These are phyloP conservation scores for Blastocystis sp. DNA, from an alignment of 352 stramenopile species.

Conservation along the genomic window DNA sequence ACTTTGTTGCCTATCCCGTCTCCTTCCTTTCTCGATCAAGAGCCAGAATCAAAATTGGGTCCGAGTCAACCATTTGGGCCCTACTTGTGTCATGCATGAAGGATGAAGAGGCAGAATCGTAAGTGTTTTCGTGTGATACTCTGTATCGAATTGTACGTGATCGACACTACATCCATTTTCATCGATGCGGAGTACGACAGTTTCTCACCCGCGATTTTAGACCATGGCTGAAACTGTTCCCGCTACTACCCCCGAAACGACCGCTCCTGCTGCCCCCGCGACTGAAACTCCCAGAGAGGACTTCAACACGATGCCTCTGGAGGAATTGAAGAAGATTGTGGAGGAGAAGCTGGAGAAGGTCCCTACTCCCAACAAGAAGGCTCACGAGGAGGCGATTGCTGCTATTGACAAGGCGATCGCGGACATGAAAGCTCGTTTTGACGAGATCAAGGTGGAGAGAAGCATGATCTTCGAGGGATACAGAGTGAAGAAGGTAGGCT, in stretches of 20 bases:
- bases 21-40: too few species aligned
- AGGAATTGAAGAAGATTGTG: conserved; percentile 36
- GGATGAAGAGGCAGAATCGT: too few species aligned
- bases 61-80: too few species aligned
- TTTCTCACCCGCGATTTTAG: background rate
- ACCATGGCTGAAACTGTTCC: conserved; percentile 45
- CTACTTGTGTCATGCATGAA: too few species aligned
- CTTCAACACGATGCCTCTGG: conserved; percentile 50
- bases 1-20: too few species aligned
- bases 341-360: conserved; percentile 34
- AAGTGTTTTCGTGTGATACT: too few species aligned
- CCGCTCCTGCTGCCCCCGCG: background rate
- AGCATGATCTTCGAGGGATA: conserved; percentile 40
- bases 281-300: conserved; percentile 10
- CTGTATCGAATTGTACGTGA: too few species aligned
- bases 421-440: conserved; percentile 6
- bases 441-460: conserved; percentile 54
- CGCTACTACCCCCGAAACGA: background rate
- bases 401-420: conserved; percentile 33
- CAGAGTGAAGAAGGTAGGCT: conserved; percentile 27
- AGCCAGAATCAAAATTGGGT: too few species aligned
- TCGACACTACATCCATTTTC: too few species aligned
- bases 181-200: too few species aligned
- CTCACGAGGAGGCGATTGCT: conserved; percentile 16
- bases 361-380: conserved; percentile 27